Base-by-base conservation (phyloP, 805 yeast species). In the Candida quercuum region DNA sequence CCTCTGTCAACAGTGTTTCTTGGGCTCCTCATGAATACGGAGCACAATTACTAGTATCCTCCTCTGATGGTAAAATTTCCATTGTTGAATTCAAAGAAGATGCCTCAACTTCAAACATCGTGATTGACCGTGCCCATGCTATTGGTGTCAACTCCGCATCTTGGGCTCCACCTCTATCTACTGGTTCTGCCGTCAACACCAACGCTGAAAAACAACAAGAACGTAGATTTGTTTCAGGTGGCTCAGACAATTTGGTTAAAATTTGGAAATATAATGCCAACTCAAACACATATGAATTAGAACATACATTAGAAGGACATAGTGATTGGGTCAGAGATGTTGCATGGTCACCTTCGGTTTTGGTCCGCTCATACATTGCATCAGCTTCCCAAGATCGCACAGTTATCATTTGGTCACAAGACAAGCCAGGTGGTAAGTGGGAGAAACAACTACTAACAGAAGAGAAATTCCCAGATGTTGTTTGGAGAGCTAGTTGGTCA, bases 1-100 rank as follows among this genome's bases (percentile, higher is more conserved):
- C 96, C 17, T 84, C 95, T 39, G 97, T 93, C 12, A 93, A 93
- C 64, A 81, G 95, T 37, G 91, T 93, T 19, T 73, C 81, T 38
- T 93, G 99, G 99, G 96, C 96, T 10, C 98, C 98, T 14, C 95
- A 86, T 54, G 98, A 91, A 63, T 83, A 85, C 53, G 98, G 99
- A 16, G 96, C 98, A 5, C 74, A 87, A 35, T 72, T 93, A 49
- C 67, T 91, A 45, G 88, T 95, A 51, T 81, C 95, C 2, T 88
- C 97, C 2, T 82, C 94, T 18, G 99, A 93, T 60, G 99, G 99
- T 24, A 78, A 77, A 48, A 88, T 86, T 18, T 86, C 96, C 3
- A 83, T 93, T 28, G 81, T 91, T 22, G 97, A 89, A 59, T 88
- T 88, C 65, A 78, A 82, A 52, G 95, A 86, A 49, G 95, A 87